Conservation (phyloP, 768 basidiomycete species). For the Russula compacta region DNA sequence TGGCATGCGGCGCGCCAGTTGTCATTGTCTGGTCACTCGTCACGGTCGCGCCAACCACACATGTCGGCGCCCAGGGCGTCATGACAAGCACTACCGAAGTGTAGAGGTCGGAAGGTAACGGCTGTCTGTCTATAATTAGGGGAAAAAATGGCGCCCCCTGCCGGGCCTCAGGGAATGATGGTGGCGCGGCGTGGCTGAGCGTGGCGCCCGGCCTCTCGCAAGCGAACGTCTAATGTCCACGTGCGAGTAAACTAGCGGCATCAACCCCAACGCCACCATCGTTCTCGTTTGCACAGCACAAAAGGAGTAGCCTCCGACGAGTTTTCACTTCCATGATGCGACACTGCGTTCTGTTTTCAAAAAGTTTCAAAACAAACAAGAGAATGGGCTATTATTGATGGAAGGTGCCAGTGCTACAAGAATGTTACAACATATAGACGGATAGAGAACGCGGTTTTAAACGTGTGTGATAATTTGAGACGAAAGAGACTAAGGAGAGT, state of each 20-base stretch:
- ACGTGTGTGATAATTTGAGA: neutral
- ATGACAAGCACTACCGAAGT: neutral
- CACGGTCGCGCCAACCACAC: neutral
- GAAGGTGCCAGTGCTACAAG: neutral
- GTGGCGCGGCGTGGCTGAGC: slow-evolving; percentile 1
- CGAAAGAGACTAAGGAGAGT: neutral
- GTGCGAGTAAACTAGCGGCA: neutral
- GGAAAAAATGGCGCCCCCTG: neutral
- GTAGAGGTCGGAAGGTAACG: neutral
- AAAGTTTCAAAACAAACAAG: neutral
- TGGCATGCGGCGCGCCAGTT: no score
- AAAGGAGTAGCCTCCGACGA: neutral
- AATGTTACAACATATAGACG: neutral
- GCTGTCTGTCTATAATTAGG: neutral
- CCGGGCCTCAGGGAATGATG: neutral
- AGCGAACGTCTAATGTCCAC: no score
- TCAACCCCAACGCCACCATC: neutral
- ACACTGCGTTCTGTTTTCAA: neutral
- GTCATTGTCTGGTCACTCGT: neutral
- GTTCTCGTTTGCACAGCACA: neutral
- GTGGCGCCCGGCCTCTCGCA: neutral
- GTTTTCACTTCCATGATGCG: neutral
- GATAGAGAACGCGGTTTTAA: no score
- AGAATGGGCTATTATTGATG: neutral
- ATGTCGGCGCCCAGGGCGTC: neutral